A percentile compares a stretch with the other conserved stretches of the same genome.
Conservation (phyloP, 169 alveolate genomes). For the Eimeria acervulina region DNA sequence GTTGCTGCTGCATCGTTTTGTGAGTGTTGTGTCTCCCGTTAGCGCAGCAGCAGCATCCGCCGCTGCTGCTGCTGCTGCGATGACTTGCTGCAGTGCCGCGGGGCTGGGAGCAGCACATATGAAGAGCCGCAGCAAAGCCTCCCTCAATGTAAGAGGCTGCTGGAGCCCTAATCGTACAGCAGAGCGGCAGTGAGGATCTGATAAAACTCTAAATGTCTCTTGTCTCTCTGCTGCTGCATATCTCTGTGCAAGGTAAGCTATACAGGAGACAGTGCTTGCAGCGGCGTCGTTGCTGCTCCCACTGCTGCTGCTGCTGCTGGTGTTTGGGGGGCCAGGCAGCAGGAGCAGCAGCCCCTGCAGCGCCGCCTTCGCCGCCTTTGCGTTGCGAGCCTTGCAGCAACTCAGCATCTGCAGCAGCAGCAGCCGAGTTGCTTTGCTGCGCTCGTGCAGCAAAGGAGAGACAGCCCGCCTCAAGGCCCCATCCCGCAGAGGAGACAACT, state of each 20-base stretch:
- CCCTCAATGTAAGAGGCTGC: slow-evolving; percentile 12
- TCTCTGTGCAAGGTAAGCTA: neutral
- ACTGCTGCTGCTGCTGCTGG: slow-evolving; percentile 72
- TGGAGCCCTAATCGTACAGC: neutral
- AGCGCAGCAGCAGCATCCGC: slow-evolving; percentile 14
- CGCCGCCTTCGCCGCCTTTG: slow-evolving; percentile 57
- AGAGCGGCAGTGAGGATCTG: slow-evolving; percentile 30
- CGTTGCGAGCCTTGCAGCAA: slow-evolving; percentile 58
- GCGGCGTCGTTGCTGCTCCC: slow-evolving; percentile 45
- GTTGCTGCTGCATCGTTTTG: neutral
- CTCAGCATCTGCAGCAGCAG: slow-evolving; percentile 77
- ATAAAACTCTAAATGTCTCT: neutral
- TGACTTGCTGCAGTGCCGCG: neutral
- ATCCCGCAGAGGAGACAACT: slow-evolving; percentile 68
- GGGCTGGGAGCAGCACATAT: slow-evolving; percentile 15
- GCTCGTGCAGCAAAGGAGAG: slow-evolving; percentile 70
- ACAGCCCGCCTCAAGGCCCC: slow-evolving; percentile 80
- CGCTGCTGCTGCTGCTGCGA: slow-evolving; percentile 31
- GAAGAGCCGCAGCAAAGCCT: slow-evolving; percentile 37
- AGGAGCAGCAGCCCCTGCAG: slow-evolving; percentile 80
- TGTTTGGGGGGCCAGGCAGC: slow-evolving; percentile 14
- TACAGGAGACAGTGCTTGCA: slow-evolving; percentile 11
- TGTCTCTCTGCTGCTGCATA: slow-evolving; percentile 50
- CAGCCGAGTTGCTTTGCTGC: slow-evolving; percentile 26
- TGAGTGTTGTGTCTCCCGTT: neutral